Evolutionary conservation across 2,329 filamentous ascomycete genomes (phyloP), one percentile per base, ranked within the genome.

Genomic region (Cryphonectria japonica): DNA sequence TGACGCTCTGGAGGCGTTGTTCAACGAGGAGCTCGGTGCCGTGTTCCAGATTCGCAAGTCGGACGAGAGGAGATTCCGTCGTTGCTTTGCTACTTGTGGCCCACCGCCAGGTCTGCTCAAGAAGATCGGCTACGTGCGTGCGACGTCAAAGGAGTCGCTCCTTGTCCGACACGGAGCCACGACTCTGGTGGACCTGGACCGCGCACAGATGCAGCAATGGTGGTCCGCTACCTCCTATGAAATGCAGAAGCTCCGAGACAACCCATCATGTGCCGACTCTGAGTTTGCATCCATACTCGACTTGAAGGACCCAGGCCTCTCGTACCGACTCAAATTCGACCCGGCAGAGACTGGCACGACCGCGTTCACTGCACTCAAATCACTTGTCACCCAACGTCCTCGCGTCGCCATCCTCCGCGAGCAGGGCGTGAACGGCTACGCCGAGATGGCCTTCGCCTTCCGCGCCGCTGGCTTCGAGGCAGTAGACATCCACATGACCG

Each of bases 371-470:
- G 88, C 87, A 72, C 82, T 94, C 70, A 87, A 88, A 54, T 78
- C 76, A 13, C 76, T 81, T 71, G 88, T 94, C 78, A 86, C 85
- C 73, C 87, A 84, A 76, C 76, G 79, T 81, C 92, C 93, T 1
- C 89, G 91, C 43, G 95, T 99, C 34, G 96, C 96, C 60, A 97
- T 99, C 76, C 89, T 99, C 32, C 89, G 96, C 78, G 96, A 98
- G 81, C 94, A 98, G 80, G 96, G 96, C 79, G 93, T 97, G 75
- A 98, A 99, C 82, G 93, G 95, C 59, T 90, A 98, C 77, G 91
- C 94, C n/a, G 96, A 99, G 81, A 97, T 99, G 93, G 96, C 96
- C 0, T 98, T 97, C 78, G 94, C 95, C 65, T 98, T 98, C 86
- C 91, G 92, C 75, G 90, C 91, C 50, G 95, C 96, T 60, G 95